phyloP scores from a whole-genome alignment of 257 asterid species.

The Thymus mandschuricus region DNA sequence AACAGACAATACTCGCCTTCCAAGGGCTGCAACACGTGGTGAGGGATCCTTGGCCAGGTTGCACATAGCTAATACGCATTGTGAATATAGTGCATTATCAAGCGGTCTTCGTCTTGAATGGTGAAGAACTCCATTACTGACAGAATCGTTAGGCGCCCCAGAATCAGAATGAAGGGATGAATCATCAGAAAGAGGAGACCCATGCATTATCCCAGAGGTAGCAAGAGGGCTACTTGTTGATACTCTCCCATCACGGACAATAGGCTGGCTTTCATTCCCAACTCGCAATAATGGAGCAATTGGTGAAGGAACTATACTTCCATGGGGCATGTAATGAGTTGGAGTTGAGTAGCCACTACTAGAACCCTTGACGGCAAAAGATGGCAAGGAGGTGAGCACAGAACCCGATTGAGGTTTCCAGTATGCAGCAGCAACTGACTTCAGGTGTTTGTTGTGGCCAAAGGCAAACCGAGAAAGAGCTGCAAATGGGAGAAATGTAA shows the following conservation, averaged over 20 bases:
- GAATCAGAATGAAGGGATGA: constrained; percentile 96
- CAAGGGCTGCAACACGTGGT: constrained; percentile 92
- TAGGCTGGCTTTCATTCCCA: constrained; percentile 64
- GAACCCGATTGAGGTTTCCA: constrained; percentile 83
- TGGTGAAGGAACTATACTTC: constrained; percentile 69
- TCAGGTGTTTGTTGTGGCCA: constrained; percentile 91
- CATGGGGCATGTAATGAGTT: constrained; percentile 70
- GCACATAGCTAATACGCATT: constrained; percentile 88
- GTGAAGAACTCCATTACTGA: constrained; percentile 72
- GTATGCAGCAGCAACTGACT: constrained; percentile 89
- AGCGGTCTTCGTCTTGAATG: constrained; percentile 74
- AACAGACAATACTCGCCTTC: constrained; percentile 80
- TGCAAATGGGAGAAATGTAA: constrained; percentile 41
- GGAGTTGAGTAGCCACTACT: constrained; percentile 85
- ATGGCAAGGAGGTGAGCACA: constrained; percentile 82
- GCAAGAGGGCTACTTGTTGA: constrained; percentile 92
- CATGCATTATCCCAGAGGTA: constrained; percentile 84
- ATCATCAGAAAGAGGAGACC: constrained; percentile 97
- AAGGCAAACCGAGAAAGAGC: constrained; percentile 98
- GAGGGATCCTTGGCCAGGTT: constrained; percentile 96
- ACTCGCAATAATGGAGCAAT: constrained; percentile 67
- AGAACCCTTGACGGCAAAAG: constrained; percentile 70
- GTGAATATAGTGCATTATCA: constrained; percentile 82
- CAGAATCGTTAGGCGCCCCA: constrained; percentile 66
- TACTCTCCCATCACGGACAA: constrained; percentile 78